A percentile compares a stretch with the other conserved stretches of the same genome.
phyloP scores from a whole-genome alignment of 805 yeast species.

The Brettanomyces bruxellensis region DNA sequence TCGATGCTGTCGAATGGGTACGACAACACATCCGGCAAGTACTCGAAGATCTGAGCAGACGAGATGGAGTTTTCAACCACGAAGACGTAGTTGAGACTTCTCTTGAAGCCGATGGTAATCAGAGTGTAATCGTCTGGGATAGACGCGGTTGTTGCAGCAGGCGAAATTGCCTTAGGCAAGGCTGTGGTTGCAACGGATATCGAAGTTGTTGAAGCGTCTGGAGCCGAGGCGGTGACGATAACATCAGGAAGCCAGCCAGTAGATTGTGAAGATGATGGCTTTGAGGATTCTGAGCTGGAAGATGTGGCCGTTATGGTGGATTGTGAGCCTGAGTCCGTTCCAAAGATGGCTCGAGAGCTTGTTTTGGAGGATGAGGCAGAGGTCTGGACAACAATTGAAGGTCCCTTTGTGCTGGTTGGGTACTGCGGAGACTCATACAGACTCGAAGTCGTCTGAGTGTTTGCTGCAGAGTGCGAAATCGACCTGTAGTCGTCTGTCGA shows the following conservation, averaged over 20 bases:
- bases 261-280: not conserved
- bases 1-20: slow-evolving; percentile 41
- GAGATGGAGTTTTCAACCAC: slow-evolving; percentile 65
- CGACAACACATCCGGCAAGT: slow-evolving; percentile 65
- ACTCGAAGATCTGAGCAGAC: slow-evolving; percentile 79
- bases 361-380: not conserved
- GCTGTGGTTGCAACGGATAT: slow-evolving; percentile 31
- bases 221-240: not conserved
- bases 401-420: too few species aligned
- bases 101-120: slow-evolving; percentile 71
- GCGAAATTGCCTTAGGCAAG: slow-evolving; percentile 73
- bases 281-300: not conserved
- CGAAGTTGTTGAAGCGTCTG: not conserved
- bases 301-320: not conserved
- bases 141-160: slow-evolving; percentile 31
- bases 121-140: slow-evolving; percentile 41
- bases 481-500: not conserved
- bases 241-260: slow-evolving; percentile 1
- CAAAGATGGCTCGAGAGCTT: not conserved
- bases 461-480: not conserved
- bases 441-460: not conserved
- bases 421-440: too few species aligned
- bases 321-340: not conserved
- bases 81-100: slow-evolving; percentile 75
- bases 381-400: not conserved